Percentiles rank a stretch among this genome's conserved stretches.
phyloP scores from a whole-genome alignment of 75 land plant species.

The Cupressus sempervirens region DNA sequence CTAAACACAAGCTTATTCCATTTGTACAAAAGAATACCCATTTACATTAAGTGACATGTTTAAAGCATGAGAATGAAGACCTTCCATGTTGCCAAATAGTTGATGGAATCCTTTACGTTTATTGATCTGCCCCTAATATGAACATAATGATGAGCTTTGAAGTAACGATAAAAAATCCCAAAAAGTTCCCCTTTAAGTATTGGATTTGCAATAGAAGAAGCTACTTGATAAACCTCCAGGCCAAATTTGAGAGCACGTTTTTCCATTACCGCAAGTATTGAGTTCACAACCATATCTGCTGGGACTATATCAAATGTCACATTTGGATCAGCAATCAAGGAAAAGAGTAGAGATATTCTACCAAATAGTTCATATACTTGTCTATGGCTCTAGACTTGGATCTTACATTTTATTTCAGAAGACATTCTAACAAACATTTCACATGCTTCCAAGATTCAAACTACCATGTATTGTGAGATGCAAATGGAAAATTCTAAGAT shows the following conservation, averaged over 20 bases:
- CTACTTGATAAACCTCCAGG: conserved; percentile 65
- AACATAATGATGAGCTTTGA: conserved; percentile 47
- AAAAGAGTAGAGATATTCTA: no score
- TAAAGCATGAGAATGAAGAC: conserved; percentile 35
- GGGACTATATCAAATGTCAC: conserved; percentile 88
- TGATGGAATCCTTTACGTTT: conserved; percentile 17
- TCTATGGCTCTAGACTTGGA: no score
- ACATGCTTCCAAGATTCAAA: no score
- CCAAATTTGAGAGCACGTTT: conserved; percentile 48
- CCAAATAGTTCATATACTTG: no score
- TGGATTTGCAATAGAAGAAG: conserved; percentile 82
- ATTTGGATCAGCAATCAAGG: conserved; percentile 64
- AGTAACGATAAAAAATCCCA: conserved; percentile 48
- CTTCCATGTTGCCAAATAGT: conserved; percentile 45
- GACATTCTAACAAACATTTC: no score
- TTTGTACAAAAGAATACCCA: no score
- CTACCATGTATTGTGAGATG: no score
- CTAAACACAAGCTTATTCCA: no score
- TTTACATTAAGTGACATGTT: conserved; percentile 12
- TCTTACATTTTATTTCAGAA: no score
- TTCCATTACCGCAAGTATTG: conserved; percentile 85
- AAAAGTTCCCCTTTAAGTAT: conserved; percentile 50
- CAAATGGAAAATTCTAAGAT: no score
- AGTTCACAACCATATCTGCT: conserved; percentile 93
- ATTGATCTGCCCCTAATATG: conserved; percentile 59